Evolutionary conservation across 2,329 filamentous ascomycete species (phyloP), one percentile per base, ranked within the genome.

Genomic region (Ascochyta viciae-villosae): DNA sequence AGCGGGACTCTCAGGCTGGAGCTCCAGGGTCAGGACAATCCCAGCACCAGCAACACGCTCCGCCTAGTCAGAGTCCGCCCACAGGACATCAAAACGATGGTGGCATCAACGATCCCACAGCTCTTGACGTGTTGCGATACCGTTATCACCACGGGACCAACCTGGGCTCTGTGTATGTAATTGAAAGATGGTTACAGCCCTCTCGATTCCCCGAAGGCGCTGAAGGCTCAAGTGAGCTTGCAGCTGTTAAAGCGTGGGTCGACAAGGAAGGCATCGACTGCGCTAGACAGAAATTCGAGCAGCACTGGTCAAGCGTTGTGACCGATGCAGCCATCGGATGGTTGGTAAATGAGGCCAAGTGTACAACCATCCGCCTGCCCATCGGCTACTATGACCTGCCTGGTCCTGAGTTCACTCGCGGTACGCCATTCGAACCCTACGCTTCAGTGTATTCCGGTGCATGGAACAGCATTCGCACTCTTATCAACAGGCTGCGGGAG

Each of bases 61-160:
- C 37, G 12, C 6, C 49, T 15, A 13, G n/a, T 37, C 54, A 48
- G 13, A 15, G 31, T 16, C 34, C 42, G 33, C 37, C 47, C 37
- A n/a, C 50, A 34, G 55, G 22, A 27, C 57, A 60, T 29, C 49
- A 49, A 9, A 57, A 62, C 38, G 41, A 61, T n/a, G 68, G 68
- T 10, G 58, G 60, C 19, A 78, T 82, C 54, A 73, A 68, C 48
- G 55, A 67, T 7, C 77, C 78, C 6, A 77, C 75, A 6, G 50
- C 68, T 1, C 62, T 72, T 50, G 80, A 76, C 47, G 74, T 85
- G 19, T 68, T 82, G 26, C 77, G 82, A 46, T 87, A 86, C 64
- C 81, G 85, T 38, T 86, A 85, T 61, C 83, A 87, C 54, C 82
- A 86, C 65, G 85, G 84, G 7, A 80, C 80, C 0, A 87, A 87